Percentiles rank a stretch among this genome's conserved stretches.
phyloP scores from a whole-genome alignment of 192 early-diverging fungal species.

The Anaeromyces robustus region DNA sequence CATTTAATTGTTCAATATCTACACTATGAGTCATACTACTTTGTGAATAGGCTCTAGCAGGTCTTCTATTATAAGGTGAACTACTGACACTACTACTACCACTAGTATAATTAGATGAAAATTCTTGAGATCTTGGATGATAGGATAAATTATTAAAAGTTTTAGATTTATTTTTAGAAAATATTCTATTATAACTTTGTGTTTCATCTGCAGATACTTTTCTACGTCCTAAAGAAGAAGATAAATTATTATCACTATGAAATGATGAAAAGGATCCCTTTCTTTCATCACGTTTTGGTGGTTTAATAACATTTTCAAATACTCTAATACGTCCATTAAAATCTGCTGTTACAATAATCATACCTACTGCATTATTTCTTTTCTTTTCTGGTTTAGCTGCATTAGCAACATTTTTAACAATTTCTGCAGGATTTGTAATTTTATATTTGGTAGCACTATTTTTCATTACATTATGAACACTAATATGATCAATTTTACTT shows the following conservation, averaged over 20 bases:
- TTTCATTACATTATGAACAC: constrained; percentile 11
- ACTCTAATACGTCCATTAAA: constrained; percentile 42
- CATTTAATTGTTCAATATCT: background rate
- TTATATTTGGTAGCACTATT: background rate
- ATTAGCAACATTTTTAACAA: constrained; percentile 8
- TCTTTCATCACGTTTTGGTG: background rate
- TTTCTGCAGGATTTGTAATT: background rate
- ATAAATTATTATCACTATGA: background rate
- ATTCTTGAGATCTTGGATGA: background rate
- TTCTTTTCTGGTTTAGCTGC: constrained; percentile 18
- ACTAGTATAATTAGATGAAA: background rate
- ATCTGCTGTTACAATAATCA: constrained; percentile 49
- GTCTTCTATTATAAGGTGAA: background rate
- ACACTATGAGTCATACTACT: background rate
- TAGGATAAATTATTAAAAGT: background rate
- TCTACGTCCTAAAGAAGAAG: background rate
- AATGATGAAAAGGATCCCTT: background rate
- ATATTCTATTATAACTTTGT: background rate
- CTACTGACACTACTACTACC: background rate
- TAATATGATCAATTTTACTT: constrained; percentile 25
- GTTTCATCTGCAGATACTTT: background rate
- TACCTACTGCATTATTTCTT: background rate
- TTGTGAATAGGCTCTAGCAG: background rate
- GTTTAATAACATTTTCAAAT: constrained; percentile 28
- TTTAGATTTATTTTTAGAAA: background rate